Conservation (phyloP, 768 basidiomycete genomes). For the Gelatoporia subvermispora region DNA sequence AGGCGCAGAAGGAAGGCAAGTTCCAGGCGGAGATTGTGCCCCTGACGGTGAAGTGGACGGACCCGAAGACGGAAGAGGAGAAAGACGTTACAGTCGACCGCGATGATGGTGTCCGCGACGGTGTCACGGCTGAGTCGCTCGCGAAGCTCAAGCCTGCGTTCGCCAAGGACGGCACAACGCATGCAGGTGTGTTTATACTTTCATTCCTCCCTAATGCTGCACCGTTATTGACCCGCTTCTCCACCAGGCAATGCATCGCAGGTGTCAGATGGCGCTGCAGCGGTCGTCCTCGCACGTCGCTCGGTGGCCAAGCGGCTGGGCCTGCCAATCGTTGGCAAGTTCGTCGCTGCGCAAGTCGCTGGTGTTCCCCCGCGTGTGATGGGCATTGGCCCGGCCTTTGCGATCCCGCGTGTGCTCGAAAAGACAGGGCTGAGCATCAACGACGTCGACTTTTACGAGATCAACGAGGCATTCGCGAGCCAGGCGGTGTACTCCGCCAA, state of each 20-base stretch:
- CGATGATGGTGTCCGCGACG: constrained; percentile 86
- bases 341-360: constrained; percentile 58
- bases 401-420: constrained; percentile 72
- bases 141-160: constrained; percentile 86
- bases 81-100: constrained; percentile 63
- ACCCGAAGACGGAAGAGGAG: constrained; percentile 71
- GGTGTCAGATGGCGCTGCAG: constrained; percentile 89
- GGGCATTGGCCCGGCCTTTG: constrained; percentile 89
- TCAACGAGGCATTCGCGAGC: constrained; percentile 88
- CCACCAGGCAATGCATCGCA: constrained; percentile 84
- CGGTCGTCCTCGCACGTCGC: constrained; percentile 78
- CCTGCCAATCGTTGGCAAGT: constrained; percentile 86
- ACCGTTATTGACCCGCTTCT: neutral
- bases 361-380: constrained; percentile 87
- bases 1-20: constrained; percentile 74
- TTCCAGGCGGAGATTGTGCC: constrained; percentile 85
- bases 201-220: neutral
- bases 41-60: constrained; percentile 60
- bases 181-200: constrained; percentile 50
- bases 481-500: constrained; percentile 74
- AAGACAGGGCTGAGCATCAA: constrained; percentile 57
- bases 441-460: constrained; percentile 89
- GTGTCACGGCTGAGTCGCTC: constrained; percentile 74
- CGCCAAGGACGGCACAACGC: constrained; percentile 66
- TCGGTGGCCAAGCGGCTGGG: constrained; percentile 77